A percentile compares a stretch with the other conserved stretches of the same genome.
Evolutionary conservation across 129 eudicot species (phyloP).

Genomic region (Centaurea solstitialis): DNA sequence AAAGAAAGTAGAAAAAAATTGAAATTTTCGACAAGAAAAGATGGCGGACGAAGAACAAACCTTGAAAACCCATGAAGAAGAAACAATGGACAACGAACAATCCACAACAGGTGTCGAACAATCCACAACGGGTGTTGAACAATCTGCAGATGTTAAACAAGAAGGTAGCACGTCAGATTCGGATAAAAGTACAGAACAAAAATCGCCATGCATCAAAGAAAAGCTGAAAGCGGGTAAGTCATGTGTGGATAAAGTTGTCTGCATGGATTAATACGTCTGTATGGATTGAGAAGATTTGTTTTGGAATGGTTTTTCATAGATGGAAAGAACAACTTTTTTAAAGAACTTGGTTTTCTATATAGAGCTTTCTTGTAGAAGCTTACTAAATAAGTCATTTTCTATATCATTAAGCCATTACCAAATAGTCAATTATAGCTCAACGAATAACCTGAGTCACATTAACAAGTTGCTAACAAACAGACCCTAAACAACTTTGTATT

Average conservation of each 20-base stretch:
- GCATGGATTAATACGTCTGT: too few relatives aligned
- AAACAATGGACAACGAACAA: constrained; percentile 21
- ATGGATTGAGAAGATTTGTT: too few relatives aligned
- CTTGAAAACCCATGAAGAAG: constrained; percentile 4
- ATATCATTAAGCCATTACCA: too few relatives aligned
- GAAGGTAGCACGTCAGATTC: constrained; percentile 1
- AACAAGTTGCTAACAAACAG: too few relatives aligned
- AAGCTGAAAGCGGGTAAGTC: constrained; percentile 19
- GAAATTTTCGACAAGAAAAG: background rate
- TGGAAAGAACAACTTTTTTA: too few relatives aligned
- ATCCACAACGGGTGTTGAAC: constrained; percentile 21
- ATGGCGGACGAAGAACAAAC: constrained; percentile 26
- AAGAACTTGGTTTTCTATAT: too few relatives aligned
- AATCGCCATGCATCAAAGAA: constrained; percentile 6
- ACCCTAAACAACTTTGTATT: background rate
- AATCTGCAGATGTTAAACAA: constrained; percentile 19
- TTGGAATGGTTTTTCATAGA: too few relatives aligned
- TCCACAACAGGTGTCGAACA: constrained; percentile 20
- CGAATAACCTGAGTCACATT: too few relatives aligned
- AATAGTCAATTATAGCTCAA: too few relatives aligned
- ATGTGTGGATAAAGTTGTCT: too few relatives aligned
- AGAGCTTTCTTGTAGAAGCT: too few relatives aligned
- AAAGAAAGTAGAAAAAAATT: background rate
- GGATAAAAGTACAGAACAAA: constrained; percentile 10
- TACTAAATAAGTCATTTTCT: too few relatives aligned